Percentiles rank a stretch among this genome's conserved stretches.
Conservation (phyloP, 202 grass and related monocot genomes). For the Tripidium arundinaceum region DNA sequence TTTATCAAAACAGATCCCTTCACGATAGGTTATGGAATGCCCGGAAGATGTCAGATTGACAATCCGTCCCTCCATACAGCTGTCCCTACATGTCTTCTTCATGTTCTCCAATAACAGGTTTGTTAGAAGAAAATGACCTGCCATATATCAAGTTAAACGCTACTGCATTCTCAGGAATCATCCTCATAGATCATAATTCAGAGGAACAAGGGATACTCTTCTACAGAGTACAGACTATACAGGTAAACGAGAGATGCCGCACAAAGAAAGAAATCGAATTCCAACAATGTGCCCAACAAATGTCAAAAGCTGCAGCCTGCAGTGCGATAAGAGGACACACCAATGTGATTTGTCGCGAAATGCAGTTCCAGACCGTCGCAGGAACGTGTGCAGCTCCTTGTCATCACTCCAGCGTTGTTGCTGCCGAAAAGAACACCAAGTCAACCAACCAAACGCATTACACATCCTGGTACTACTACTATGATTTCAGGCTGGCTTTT, state of each 20-base stretch:
- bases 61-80: conserved; percentile 56
- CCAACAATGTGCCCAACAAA: background rate
- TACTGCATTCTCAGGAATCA: conserved; percentile 4
- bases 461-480: background rate
- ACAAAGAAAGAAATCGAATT: too few relatives aligned
- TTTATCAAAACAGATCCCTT: conserved; percentile 61
- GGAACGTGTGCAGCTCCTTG: too few relatives aligned
- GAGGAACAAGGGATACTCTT: background rate
- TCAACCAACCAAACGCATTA: too few relatives aligned
- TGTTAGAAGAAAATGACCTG: conserved; percentile 82
- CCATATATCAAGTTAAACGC: background rate
- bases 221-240: too few relatives aligned
- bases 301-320: background rate
- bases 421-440: too few relatives aligned
- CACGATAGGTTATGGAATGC: conserved; percentile 42
- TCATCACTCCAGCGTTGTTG: too few relatives aligned
- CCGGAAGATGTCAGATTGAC: conserved; percentile 53
- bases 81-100: conserved; percentile 41
- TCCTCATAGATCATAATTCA: background rate
- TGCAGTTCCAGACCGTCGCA: conserved; percentile 65
- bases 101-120: conserved; percentile 73
- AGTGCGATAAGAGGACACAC: background rate
- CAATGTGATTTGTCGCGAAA: conserved; percentile 75
- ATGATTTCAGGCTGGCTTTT: background rate
- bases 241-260: background rate